Conservation (phyloP, 2,329 filamentous ascomycete genomes). For the Akanthomyces muscarius region DNA sequence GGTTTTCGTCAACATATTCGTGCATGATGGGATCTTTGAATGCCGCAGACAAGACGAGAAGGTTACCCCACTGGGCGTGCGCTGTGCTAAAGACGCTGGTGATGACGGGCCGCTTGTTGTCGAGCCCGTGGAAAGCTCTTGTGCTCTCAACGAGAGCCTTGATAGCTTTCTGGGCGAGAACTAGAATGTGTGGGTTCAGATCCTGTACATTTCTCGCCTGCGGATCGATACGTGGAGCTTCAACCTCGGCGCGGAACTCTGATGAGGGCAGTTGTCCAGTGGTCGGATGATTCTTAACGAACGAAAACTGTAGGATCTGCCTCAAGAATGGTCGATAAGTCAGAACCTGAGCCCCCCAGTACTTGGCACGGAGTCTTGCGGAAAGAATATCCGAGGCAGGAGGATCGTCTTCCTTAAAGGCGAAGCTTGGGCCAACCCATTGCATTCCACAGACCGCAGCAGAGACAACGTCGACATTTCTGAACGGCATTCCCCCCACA, state of each 20-base stretch:
- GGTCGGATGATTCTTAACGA: constrained; percentile 33
- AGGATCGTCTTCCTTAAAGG: constrained; percentile 62
- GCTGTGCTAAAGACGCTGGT: constrained; percentile 97
- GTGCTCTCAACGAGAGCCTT: constrained; percentile 80
- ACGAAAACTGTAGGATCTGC: constrained; percentile 50
- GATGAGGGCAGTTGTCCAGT: constrained; percentile 31
- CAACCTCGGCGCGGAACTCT: constrained; percentile 35
- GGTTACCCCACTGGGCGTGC: constrained; percentile 96
- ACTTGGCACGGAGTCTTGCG: constrained; percentile 85
- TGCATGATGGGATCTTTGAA: constrained; percentile 63
- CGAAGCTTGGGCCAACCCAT: constrained; percentile 48
- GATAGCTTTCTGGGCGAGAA: constrained; percentile 60
- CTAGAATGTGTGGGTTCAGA: constrained; percentile 44
- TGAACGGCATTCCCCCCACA: constrained; percentile 34
- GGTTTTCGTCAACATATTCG: constrained; percentile 51
- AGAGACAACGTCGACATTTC: constrained; percentile 44
- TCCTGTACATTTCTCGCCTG: constrained; percentile 35
- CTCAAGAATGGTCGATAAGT: constrained; percentile 74
- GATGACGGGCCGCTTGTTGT: constrained; percentile 67
- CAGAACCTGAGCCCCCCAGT: constrained; percentile 88
- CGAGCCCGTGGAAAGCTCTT: constrained; percentile 67
- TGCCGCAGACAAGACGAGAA: constrained; percentile 82
- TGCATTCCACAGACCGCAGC: constrained; percentile 39
- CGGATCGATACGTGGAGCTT: constrained; percentile 36
- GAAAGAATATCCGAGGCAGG: constrained; percentile 73